Evolutionary conservation across 1,284 basidiomycete species (phyloP).

Genomic region (Cutaneotrichosporon sp.): DNA sequence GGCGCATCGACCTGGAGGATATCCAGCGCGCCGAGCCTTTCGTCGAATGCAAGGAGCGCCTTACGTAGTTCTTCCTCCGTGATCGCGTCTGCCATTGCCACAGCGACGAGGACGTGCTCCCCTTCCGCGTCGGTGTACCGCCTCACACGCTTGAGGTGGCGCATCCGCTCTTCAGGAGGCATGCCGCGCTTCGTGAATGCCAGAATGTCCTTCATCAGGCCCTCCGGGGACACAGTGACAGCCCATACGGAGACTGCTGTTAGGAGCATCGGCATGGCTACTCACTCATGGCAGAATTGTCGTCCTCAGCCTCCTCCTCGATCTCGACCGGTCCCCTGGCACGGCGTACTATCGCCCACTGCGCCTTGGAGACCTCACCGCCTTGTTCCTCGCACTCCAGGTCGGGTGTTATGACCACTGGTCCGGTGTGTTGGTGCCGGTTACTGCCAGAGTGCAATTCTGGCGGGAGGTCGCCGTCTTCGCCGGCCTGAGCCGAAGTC

Average conservation of each 20-base stretch:
- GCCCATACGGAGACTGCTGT: constrained; percentile 67
- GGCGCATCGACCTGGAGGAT: constrained; percentile 66
- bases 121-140: constrained; percentile 7
- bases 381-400: constrained; percentile 25
- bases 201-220: constrained; percentile 9
- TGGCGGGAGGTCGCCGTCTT: constrained; percentile 21
- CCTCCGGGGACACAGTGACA: constrained; percentile 68
- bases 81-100: constrained; percentile 32
- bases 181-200: constrained; percentile 14
- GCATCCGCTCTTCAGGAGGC: constrained; percentile 53
- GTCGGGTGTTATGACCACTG: constrained; percentile 25
- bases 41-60: constrained; percentile 43
- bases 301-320: constrained; percentile 32
- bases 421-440: constrained; percentile 12
- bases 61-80: constrained; percentile 21
- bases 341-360: constrained; percentile 25
- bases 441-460: constrained; percentile 25
- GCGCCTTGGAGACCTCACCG: constrained; percentile 10
- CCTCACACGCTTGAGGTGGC: constrained; percentile 71
- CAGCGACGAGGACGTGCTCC: constrained; percentile 22
- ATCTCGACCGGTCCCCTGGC: constrained; percentile 35
- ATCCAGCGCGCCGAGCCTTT: constrained; percentile 48
- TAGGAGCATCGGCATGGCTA: constrained; percentile 5
- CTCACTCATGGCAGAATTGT: constrained; percentile 29
- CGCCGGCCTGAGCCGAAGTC: too few species aligned